Conservation (phyloP, 495 filamentous ascomycete genomes). For the Penicillium canescens region DNA sequence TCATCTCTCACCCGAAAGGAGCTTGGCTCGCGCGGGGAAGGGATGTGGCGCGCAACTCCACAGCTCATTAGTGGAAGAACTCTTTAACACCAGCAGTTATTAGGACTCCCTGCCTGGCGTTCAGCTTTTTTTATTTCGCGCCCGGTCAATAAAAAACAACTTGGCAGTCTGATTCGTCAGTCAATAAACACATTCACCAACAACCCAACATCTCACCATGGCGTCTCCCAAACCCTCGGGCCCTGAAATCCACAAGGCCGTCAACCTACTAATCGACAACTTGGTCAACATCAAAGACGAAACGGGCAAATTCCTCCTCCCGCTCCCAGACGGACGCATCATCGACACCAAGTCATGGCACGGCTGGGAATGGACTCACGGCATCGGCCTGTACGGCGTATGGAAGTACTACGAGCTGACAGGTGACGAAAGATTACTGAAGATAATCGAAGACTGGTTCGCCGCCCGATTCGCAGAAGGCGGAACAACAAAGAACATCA, state of each 20-base stretch:
- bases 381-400: conserved; percentile 74
- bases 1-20: conserved; percentile 11
- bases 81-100: neutral
- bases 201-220: conserved; percentile 16
- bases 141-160: neutral
- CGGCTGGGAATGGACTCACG: conserved; percentile 82
- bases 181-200: neutral
- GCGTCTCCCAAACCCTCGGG: conserved; percentile 15
- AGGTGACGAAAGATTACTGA: conserved; percentile 47
- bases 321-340: conserved; percentile 64
- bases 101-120: neutral
- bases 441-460: conserved; percentile 70
- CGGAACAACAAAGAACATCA: conserved; percentile 77
- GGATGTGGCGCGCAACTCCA: neutral
- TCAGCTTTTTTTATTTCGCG: neutral
- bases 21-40: conserved; percentile 20
- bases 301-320: conserved; percentile 67
- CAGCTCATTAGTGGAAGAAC: conserved; percentile 8
- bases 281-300: conserved; percentile 70
- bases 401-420: conserved; percentile 74
- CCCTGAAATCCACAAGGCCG: conserved; percentile 51
- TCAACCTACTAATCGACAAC: conserved; percentile 63
- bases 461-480: conserved; percentile 61
- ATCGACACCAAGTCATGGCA: conserved; percentile 80
- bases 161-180: neutral